Percentiles rank a stretch among this genome's conserved stretches.
Evolutionary conservation across 306 rosid species (phyloP).

Genomic region (Echinosophora koreensis): DNA sequence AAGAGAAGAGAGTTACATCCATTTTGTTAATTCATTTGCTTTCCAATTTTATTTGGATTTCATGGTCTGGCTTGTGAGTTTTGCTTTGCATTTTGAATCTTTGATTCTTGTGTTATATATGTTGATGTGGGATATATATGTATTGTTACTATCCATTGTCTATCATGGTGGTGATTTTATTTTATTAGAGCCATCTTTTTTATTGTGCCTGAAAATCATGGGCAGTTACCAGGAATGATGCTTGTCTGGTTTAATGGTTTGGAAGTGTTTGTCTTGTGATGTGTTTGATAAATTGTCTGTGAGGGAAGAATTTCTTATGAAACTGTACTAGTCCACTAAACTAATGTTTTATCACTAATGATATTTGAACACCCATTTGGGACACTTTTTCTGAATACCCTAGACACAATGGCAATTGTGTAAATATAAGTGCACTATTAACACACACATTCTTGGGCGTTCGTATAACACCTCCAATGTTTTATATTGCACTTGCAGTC

Average conservation of each 20-base stretch:
- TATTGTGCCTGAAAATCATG: too few relatives aligned
- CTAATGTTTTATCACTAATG: too few relatives aligned
- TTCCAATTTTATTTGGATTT: background rate
- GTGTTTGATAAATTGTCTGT: background rate
- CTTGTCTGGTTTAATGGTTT: background rate
- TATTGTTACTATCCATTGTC: background rate
- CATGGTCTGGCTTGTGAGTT: background rate
- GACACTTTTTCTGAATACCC: too few relatives aligned
- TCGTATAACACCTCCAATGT: too few relatives aligned
- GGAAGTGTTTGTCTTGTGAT: background rate
- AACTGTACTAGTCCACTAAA: background rate
- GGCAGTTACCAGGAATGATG: too few relatives aligned
- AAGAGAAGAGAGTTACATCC: background rate
- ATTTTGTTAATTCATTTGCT: background rate
- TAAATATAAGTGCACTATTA: too few relatives aligned
- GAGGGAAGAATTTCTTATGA: background rate
- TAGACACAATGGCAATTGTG: too few relatives aligned
- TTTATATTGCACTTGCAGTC: too few relatives aligned
- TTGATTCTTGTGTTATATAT: background rate
- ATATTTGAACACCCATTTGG: too few relatives aligned
- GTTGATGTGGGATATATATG: background rate
- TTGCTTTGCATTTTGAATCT: background rate
- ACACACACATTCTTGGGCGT: too few relatives aligned
- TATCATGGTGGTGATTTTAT: background rate
- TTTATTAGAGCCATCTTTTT: too few relatives aligned